phyloP scores from a whole-genome alignment of 805 yeast species.

The Saccharomyces cerevisiae region DNA sequence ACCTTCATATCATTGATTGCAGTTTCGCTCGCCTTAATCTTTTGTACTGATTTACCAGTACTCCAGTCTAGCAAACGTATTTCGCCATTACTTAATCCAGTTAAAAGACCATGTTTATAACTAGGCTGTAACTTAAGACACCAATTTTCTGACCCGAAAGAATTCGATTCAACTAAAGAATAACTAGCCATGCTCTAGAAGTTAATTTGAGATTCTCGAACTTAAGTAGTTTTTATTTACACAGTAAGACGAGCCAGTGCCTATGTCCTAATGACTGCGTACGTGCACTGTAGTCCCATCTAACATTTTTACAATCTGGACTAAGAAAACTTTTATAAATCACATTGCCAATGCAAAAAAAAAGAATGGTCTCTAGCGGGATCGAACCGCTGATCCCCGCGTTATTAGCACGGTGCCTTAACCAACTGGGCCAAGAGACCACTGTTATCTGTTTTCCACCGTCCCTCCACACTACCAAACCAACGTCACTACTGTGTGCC shows the following conservation, averaged over 20 bases:
- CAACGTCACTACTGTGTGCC: no score
- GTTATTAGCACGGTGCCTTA: constrained; percentile 33
- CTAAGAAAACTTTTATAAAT: not conserved
- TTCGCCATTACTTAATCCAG: constrained; percentile 27
- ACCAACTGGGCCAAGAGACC: constrained; percentile 34
- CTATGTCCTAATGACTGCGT: not conserved
- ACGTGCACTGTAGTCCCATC: not conserved
- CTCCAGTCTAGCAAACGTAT: constrained; percentile 25
- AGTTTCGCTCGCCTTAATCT: constrained; percentile 14
- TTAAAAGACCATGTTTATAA: constrained; percentile 19
- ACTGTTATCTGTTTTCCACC: not conserved
- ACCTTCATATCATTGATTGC: constrained; percentile 21
- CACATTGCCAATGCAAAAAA: not conserved
- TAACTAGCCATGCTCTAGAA: constrained; percentile 3
- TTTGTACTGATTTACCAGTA: constrained; percentile 6
- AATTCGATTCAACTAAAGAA: constrained; percentile 4
- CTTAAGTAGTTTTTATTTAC: no score
- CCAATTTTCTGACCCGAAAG: constrained; percentile 27
- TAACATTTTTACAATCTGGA: not conserved
- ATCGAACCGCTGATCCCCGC: constrained; percentile 34
- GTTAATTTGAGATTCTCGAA: not conserved
- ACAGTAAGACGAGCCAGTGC: not conserved
- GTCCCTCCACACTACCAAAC: no score
- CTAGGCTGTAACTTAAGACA: constrained; percentile 24
- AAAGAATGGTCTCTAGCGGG: constrained; percentile 30